Evolutionary conservation across 805 yeast genomes (phyloP).

Genomic region (Debaryomyces prosopidis): DNA sequence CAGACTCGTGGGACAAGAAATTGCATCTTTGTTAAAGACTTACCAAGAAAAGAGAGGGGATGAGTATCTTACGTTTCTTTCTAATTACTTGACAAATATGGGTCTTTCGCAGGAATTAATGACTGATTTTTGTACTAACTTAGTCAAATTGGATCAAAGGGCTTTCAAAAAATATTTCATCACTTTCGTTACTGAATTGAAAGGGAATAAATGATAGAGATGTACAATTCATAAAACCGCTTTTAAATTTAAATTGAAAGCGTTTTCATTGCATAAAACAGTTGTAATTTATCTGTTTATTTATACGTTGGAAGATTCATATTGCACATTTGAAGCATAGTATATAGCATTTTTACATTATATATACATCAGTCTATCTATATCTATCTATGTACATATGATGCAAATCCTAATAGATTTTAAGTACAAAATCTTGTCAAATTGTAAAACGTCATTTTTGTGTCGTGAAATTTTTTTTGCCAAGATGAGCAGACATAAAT

Average conservation of each 20-base stretch:
- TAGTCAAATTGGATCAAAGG: conserved; percentile 57
- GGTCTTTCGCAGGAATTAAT: conserved; percentile 60
- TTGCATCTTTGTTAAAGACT: conserved; percentile 66
- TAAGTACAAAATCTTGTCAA: not conserved
- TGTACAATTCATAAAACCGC: not conserved
- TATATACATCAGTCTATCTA: not conserved
- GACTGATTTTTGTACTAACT: conserved; percentile 59
- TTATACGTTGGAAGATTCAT: too few species aligned
- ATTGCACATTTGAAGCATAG: too few species aligned
- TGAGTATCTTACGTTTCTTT: conserved; percentile 47
- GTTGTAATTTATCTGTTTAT: not conserved
- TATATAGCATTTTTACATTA: too few species aligned
- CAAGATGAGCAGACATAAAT: conserved; percentile 2
- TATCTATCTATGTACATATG: not conserved
- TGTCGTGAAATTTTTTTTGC: conserved; percentile 5
- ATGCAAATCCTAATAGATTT: not conserved
- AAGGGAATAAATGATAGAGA: conserved; percentile 17
- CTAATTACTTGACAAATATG: conserved; percentile 55
- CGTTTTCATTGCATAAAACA: not conserved
- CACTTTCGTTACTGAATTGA: conserved; percentile 36
- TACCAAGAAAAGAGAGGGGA: conserved; percentile 46
- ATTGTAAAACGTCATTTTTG: conserved; percentile 1
- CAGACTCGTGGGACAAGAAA: conserved; percentile 71
- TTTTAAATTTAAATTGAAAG: not conserved
- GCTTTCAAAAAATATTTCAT: conserved; percentile 72